Base-by-base conservation (phyloP, 148 eudicot genomes). In the Amaranthus cruentus region DNA sequence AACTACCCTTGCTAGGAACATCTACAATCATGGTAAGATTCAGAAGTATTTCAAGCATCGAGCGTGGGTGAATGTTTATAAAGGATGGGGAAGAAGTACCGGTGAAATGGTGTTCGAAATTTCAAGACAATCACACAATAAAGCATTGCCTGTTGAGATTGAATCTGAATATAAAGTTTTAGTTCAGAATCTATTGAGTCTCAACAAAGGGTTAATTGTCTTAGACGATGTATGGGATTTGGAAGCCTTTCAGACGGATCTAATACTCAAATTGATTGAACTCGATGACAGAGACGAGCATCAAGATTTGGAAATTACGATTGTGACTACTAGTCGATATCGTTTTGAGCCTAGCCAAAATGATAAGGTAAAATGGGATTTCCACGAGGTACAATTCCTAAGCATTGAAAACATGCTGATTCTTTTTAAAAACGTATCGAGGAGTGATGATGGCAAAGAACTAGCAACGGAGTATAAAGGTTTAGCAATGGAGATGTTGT, bases 171-270 rank as follows among this genome's bases (percentile, higher is more conserved):
- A 4, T 9, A 68, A 69, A 3, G 59, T 81, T 4, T 13, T 73
- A 8, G 58, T 4, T 5, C 59, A 73, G 42, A 9, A 28, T 28
- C 38, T 63, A 21, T 3, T 77, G 48, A 38, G 51, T 9, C 8
- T 43, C 2, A 55, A 43, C 11, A 55, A 48, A 6, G 72, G 71
- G 38, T 49, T 77, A 9, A 11, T 77, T 0, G 76, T 77, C 28
- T 67, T 77, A 28, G 80, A 77, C 47, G 72, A 72, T 66, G 75
- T 77, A 3, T 77, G 80, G 80, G 70, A 71, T n/a, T 47, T n/a
- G 6, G 7, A 68, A 11, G 13, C 43, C 71, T 28, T 68, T 50
- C 38, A 48, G 46, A 28, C 38, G 9, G 56, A 57, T 57, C 43
- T 28, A 2, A 28, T 28, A 28, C 38, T 28, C 38, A 28, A 28